A percentile compares a stretch with the other conserved stretches of the same genome.
Evolutionary conservation across 1,139 yeast genomes (phyloP).

Genomic region (Yamadazyma sp.): DNA sequence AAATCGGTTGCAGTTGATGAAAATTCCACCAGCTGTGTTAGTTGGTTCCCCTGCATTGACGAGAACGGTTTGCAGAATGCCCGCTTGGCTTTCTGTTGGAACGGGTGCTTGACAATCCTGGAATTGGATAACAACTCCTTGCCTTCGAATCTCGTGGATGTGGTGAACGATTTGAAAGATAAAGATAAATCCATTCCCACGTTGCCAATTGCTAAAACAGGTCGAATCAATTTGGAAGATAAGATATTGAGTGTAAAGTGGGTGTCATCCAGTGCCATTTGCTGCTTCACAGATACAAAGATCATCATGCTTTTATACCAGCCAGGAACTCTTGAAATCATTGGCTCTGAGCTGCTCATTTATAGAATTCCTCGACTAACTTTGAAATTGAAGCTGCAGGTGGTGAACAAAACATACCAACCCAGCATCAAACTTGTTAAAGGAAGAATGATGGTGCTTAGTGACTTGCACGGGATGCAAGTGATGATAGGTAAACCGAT

Average conservation of each 20-base stretch:
- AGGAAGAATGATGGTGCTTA: slow-evolving; percentile 25
- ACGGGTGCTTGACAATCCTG: slow-evolving; percentile 53
- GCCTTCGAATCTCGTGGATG: slow-evolving; percentile 28
- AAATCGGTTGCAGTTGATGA: slow-evolving; percentile 20
- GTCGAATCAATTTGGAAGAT: slow-evolving; percentile 30
- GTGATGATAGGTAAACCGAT: slow-evolving; percentile 54
- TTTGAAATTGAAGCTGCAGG: slow-evolving; percentile 5
- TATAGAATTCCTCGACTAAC: slow-evolving; percentile 1
- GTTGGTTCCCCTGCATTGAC: slow-evolving; percentile 56
- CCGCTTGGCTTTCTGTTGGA: slow-evolving; percentile 67
- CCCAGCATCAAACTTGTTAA: slow-evolving; percentile 26
- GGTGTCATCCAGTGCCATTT: slow-evolving; percentile 53
- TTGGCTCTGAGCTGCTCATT: slow-evolving; percentile 6
- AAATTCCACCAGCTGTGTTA: slow-evolving; percentile 40
- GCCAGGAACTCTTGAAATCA: not conserved
- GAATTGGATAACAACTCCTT: slow-evolving; percentile 43
- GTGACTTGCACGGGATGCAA: slow-evolving; percentile 7
- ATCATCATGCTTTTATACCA: slow-evolving; percentile 6
- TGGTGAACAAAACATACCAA: slow-evolving; percentile 5
- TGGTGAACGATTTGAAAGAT: slow-evolving; percentile 37
- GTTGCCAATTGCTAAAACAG: slow-evolving; percentile 44
- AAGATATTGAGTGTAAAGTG: slow-evolving; percentile 57
- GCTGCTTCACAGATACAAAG: slow-evolving; percentile 20
- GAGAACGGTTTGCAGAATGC: slow-evolving; percentile 36
- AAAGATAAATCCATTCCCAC: slow-evolving; percentile 38